phyloP scores from a whole-genome alignment of 371 early-diverging fungal species.

The Rhizopus microsporus region DNA sequence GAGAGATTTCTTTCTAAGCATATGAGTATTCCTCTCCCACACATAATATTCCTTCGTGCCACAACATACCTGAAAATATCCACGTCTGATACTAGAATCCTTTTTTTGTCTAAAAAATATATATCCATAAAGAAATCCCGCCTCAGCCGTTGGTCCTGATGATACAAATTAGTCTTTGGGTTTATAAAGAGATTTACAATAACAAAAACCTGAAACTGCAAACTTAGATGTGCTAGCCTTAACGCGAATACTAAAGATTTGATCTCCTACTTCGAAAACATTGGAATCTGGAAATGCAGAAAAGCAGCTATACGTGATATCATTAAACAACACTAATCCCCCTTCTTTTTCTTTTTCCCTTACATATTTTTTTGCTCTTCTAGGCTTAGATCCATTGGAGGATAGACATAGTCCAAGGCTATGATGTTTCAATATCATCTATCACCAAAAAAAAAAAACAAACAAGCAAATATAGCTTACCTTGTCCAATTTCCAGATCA shows the following conservation, averaged over 20 bases:
- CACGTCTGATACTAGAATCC: conserved; percentile 83
- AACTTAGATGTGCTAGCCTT: conserved; percentile 65
- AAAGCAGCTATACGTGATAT: conserved; percentile 67
- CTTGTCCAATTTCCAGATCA: conserved; percentile 93
- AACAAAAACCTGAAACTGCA: conserved; percentile 53
- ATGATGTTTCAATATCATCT: conserved; percentile 1
- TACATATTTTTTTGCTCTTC: conserved; percentile 84
- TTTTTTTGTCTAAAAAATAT: conserved; percentile 93
- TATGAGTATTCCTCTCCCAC: too few relatives aligned
- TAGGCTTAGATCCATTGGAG: conserved; percentile 74
- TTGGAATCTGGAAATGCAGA: conserved; percentile 97
- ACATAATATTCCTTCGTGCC: neutral
- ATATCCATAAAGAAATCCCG: conserved; percentile 86
- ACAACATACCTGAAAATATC: conserved; percentile 79
- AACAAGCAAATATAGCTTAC: conserved; percentile 34
- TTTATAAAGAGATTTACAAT: neutral
- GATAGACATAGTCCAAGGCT: conserved; percentile 86
- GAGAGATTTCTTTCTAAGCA: conserved; percentile 70
- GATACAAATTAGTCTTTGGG: neutral
- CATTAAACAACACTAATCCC: neutral
- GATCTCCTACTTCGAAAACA: conserved; percentile 89
- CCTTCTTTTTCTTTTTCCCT: conserved; percentile 5
- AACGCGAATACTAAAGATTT: conserved; percentile 86
- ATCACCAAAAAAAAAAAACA: neutral
- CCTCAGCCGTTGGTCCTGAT: conserved; percentile 64